Percentiles rank a stretch among this genome's conserved stretches.
These are phyloP conservation scores for Crithidia sp. DNA, from an alignment of 208 protist species.

Conservation along the genomic window DNA sequence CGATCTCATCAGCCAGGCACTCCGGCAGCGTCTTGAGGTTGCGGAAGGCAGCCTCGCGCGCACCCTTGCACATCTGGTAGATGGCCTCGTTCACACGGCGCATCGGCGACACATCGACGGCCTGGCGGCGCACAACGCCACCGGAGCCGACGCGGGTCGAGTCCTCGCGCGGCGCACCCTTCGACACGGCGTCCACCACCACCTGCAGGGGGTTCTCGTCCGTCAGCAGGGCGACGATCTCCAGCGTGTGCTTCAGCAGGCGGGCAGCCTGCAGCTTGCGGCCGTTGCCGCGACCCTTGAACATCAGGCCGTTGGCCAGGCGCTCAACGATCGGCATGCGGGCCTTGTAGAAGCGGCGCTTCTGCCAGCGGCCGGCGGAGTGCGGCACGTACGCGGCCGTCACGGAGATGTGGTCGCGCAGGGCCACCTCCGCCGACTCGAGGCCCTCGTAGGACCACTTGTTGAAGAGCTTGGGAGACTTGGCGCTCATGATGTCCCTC, in stretches of 20 bases:
- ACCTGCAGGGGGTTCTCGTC: conserved; percentile 99
- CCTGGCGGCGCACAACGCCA: conserved; percentile 99
- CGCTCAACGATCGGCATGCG: conserved; percentile 96
- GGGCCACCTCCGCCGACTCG: conserved; percentile 86
- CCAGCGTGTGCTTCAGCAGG: conserved; percentile 99
- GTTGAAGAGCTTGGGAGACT: conserved; percentile 91
- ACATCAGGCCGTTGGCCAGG: conserved; percentile 98
- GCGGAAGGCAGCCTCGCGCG: conserved; percentile 98
- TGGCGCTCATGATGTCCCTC: conserved; percentile 55
- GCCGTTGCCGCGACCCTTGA: conserved; percentile 99
- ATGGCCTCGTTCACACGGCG: conserved; percentile 99
- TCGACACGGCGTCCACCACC: conserved; percentile 98
- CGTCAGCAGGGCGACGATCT: conserved; percentile 99
- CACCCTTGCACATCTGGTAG: conserved; percentile 98
- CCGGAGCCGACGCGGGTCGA: conserved; percentile 99
- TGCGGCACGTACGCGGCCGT: conserved; percentile 98
- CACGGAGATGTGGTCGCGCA: conserved; percentile 98
- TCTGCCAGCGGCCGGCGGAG: conserved; percentile 98
- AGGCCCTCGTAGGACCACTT: conserved; percentile 91
- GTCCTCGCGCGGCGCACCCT: conserved; percentile 99
- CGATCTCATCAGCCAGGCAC: conserved; percentile 99
- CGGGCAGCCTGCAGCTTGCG: conserved; percentile 99
- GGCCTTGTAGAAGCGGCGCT: conserved; percentile 99
- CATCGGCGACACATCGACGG: conserved; percentile 99
- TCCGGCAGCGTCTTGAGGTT: conserved; percentile 99